Percentiles rank a stretch among this genome's conserved stretches.
phyloP scores from a whole-genome alignment of 305 asterid species.

The Stenogyne calaminthoides region DNA sequence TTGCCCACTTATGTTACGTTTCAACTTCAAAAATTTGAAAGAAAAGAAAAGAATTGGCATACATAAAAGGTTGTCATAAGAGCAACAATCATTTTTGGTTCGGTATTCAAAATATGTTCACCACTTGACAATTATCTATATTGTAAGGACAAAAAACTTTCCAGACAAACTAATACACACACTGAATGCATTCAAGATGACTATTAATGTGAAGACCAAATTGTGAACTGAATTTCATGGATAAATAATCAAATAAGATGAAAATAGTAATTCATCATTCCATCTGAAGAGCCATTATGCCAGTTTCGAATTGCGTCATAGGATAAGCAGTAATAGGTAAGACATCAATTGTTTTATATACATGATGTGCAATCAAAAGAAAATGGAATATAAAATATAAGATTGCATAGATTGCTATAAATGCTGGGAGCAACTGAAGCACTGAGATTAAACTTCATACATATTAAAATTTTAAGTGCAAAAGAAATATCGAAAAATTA shows the following conservation, averaged over 20 bases:
- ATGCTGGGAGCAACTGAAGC: slow-evolving; percentile 20
- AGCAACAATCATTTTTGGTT: slow-evolving; percentile 8
- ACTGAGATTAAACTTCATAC: neutral
- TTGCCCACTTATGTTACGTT: neutral
- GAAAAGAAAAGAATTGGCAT: slow-evolving; percentile 4
- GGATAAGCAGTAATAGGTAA: slow-evolving; percentile 83
- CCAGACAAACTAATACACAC: too few species aligned
- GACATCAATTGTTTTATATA: slow-evolving; percentile 76
- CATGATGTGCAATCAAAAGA: slow-evolving; percentile 65
- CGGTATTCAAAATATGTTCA: slow-evolving; percentile 7
- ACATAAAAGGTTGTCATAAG: neutral
- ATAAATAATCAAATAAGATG: too few species aligned
- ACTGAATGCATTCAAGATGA: too few species aligned
- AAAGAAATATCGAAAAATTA: neutral
- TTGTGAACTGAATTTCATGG: too few species aligned
- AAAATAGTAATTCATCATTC: too few species aligned
- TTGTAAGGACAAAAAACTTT: too few species aligned
- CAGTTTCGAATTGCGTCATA: slow-evolving; percentile 90
- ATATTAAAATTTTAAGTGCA: slow-evolving; percentile 8
- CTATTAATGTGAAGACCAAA: too few species aligned
- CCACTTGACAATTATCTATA: neutral
- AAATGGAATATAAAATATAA: slow-evolving; percentile 19
- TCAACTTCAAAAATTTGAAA: slow-evolving; percentile 22
- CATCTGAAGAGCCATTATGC: too few species aligned
- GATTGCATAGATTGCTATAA: neutral